phyloP scores from a whole-genome alignment of 495 filamentous ascomycete genomes.

The Tuber aestivum region DNA sequence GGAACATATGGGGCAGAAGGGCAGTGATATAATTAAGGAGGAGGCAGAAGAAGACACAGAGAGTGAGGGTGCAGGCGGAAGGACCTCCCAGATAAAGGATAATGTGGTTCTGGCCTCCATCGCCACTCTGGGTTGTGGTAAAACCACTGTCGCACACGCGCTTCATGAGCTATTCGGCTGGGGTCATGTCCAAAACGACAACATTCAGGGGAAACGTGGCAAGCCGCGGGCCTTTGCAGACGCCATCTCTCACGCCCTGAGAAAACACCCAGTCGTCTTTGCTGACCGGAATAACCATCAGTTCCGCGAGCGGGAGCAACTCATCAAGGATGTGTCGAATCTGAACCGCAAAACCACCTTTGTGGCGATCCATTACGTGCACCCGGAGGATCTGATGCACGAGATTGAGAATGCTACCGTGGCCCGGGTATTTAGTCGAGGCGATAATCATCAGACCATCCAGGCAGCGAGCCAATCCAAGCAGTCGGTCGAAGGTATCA shows the following conservation, averaged over 20 bases:
- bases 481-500: conserved; percentile 73
- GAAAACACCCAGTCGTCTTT: conserved; percentile 63
- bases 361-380: conserved; percentile 89
- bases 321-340: conserved; percentile 68
- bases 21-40: conserved; percentile 71
- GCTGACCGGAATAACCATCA: conserved; percentile 94
- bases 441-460: conserved; percentile 97
- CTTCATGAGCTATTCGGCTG: conserved; percentile 78
- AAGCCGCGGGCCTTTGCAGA: conserved; percentile 67
- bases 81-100: conserved; percentile 51
- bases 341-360: conserved; percentile 59
- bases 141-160: conserved; percentile 85
- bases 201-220: conserved; percentile 68
- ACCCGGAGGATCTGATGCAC: conserved; percentile 51
- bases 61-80: conserved; percentile 29
- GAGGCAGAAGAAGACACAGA: conserved; percentile 46
- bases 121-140: conserved; percentile 90
- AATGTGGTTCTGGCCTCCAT: conserved; percentile 67
- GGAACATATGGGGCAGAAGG: conserved; percentile 69
- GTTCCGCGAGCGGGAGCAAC: conserved; percentile 74
- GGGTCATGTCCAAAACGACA: conserved; percentile 96
- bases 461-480: conserved; percentile 64
- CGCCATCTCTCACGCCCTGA: conserved; percentile 54
- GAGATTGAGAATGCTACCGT: conserved; percentile 68
- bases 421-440: conserved; percentile 71